Percentiles rank a stretch among this genome's conserved stretches.
Conservation (phyloP, 768 basidiomycete genomes). For the Boletus vermiculosoides region DNA sequence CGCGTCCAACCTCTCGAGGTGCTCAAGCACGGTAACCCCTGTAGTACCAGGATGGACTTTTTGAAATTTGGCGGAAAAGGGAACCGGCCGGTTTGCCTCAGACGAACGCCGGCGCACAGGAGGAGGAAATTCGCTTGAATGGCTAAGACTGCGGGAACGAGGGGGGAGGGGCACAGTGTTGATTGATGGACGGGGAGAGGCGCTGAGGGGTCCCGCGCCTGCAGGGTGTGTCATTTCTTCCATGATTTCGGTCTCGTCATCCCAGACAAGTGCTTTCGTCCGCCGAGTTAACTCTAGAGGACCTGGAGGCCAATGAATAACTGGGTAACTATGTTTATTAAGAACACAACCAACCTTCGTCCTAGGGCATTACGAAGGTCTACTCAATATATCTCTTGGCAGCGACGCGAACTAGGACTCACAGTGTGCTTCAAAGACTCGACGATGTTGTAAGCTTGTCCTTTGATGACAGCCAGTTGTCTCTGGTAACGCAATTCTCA, state of each 20-base stretch:
- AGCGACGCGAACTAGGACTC: conserved; percentile 31
- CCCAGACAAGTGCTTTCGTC: conserved; percentile 78
- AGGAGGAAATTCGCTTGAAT: conserved; percentile 68
- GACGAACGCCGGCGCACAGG: conserved; percentile 62
- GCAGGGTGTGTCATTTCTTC: conserved; percentile 46
- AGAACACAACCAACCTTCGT: conserved; percentile 56
- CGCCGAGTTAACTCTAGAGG: conserved; percentile 88
- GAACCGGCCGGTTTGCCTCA: conserved; percentile 70
- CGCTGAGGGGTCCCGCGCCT: conserved; percentile 32
- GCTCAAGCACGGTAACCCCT: conserved; percentile 81
- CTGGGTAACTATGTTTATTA: neutral
- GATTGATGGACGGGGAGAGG: conserved; percentile 61
- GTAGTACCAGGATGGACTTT: conserved; percentile 83
- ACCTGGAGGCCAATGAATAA: conserved; percentile 44
- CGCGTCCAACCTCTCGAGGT: conserved; percentile 80
- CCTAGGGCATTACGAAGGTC: conserved; percentile 42
- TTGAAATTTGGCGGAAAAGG: conserved; percentile 81
- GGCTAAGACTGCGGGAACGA: conserved; percentile 58
- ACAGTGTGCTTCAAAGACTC: conserved; percentile 79
- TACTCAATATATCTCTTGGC: neutral
- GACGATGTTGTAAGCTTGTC: conserved; percentile 88
- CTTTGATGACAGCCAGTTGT: conserved; percentile 91
- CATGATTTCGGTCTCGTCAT: conserved; percentile 75
- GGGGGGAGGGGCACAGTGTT: conserved; percentile 57
- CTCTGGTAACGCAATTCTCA: conserved; percentile 42